Percentiles rank a stretch among this genome's conserved stretches.
These are phyloP conservation scores for Amphichorda felina DNA, from an alignment of 2,329 filamentous ascomycete genomes.

Conservation along the genomic window DNA sequence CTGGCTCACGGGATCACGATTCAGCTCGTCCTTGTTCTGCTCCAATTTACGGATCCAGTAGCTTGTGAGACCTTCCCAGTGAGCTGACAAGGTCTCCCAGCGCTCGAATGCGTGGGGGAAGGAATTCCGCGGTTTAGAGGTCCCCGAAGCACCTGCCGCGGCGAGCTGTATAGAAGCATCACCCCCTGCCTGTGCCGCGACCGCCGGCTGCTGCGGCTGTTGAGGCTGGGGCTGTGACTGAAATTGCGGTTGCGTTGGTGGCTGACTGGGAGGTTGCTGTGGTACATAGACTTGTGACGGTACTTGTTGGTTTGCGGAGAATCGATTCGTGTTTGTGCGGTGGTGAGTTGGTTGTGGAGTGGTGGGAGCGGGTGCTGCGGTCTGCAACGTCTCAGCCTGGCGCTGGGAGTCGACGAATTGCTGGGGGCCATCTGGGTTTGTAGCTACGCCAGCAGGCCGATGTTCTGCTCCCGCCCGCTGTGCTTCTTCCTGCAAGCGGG, in stretches of 20 bases:
- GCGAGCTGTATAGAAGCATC: conserved; percentile 1
- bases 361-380: conserved; percentile 14
- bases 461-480: conserved; percentile 48
- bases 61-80: conserved; percentile 94
- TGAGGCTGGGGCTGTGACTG: background rate
- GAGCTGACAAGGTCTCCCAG: conserved; percentile 93
- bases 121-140: conserved; percentile 44
- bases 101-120: conserved; percentile 97
- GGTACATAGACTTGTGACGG: conserved; percentile 3
- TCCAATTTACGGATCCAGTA: conserved; percentile 95
- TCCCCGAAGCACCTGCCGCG: conserved; percentile 6
- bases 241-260: conserved; percentile 8
- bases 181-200: conserved; percentile 3
- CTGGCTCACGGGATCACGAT: conserved; percentile 69
- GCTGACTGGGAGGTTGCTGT: conserved; percentile 6
- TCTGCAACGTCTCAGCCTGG: conserved; percentile 10
- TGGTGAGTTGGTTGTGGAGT: conserved; percentile 12
- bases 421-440: conserved; percentile 16
- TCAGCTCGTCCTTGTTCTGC: conserved; percentile 77
- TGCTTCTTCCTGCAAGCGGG: conserved; percentile 40
- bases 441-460: conserved; percentile 40
- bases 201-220: conserved; percentile 6
- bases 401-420: conserved; percentile 17
- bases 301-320: conserved; percentile 3
- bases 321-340: conserved; percentile 3